Evolutionary conservation across 257 asterid genomes (phyloP).

Genomic region (Ocimum tenuiflorum): DNA sequence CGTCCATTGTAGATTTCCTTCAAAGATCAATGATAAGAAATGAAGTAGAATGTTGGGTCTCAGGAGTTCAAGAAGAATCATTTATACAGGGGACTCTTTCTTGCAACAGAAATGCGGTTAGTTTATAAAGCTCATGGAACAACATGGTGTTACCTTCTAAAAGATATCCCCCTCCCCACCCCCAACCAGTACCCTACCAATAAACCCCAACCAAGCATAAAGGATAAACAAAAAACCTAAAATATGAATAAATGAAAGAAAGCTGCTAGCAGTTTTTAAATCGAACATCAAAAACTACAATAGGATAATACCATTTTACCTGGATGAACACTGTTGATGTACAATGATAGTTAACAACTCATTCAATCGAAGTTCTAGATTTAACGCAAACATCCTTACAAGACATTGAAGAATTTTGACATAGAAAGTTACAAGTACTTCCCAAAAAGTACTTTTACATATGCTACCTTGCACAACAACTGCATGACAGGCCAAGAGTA

Average conservation of each 20-base stretch:
- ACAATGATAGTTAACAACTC: background rate
- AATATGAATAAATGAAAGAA: background rate
- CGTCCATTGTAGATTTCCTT: background rate
- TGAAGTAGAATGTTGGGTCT: background rate
- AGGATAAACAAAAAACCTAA: background rate
- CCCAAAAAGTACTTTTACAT: background rate
- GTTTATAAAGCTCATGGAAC: background rate
- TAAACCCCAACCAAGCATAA: background rate
- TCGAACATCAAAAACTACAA: conserved; percentile 6
- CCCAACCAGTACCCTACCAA: too few relatives aligned
- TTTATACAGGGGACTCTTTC: background rate
- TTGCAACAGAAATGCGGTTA: background rate
- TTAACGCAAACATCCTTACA: conserved; percentile 1
- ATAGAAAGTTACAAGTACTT: conserved; percentile 11
- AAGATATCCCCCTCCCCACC: background rate
- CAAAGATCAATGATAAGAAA: conserved; percentile 6
- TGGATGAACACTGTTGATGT: background rate
- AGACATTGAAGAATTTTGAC: background rate
- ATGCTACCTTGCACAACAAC: conserved; percentile 14
- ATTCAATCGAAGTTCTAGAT: background rate
- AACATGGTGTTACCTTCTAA: background rate
- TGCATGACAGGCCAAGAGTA: conserved; percentile 17
- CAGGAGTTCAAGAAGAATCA: conserved; percentile 1
- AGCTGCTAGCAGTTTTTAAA: background rate
- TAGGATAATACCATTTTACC: background rate